A percentile compares a stretch with the other conserved stretches of the same genome.
Conservation (phyloP, 805 yeast species). For the Saturnispora galanensis region DNA sequence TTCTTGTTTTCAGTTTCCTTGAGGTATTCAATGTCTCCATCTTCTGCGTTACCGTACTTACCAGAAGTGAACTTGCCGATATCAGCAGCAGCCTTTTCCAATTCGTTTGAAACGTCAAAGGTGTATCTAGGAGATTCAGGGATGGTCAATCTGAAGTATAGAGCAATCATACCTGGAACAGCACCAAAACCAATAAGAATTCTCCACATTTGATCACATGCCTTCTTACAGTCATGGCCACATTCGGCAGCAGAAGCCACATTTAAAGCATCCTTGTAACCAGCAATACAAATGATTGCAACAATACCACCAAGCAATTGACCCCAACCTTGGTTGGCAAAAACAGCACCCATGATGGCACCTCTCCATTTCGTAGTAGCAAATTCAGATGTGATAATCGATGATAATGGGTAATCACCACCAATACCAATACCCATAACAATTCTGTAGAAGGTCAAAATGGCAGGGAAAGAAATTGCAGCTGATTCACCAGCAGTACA, state of each 20-base stretch:
- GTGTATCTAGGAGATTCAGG: slow-evolving; percentile 93
- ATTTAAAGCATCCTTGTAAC: slow-evolving; percentile 53
- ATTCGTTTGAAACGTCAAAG: slow-evolving; percentile 59
- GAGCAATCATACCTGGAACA: slow-evolving; percentile 77
- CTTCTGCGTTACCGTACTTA: slow-evolving; percentile 39
- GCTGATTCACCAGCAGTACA: slow-evolving; percentile 63
- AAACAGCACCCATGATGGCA: slow-evolving; percentile 93
- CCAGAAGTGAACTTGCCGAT: slow-evolving; percentile 42
- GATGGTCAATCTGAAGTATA: slow-evolving; percentile 86
- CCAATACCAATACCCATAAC: slow-evolving; percentile 95
- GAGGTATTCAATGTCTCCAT: slow-evolving; percentile 34
- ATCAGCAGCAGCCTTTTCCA: slow-evolving; percentile 48
- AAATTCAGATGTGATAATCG: slow-evolving; percentile 88
- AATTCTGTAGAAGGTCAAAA: slow-evolving; percentile 70
- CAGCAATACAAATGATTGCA: slow-evolving; percentile 66
- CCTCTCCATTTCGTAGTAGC: slow-evolving; percentile 96
- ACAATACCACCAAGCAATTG: slow-evolving; percentile 83
- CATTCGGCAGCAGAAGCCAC: slow-evolving; percentile 53
- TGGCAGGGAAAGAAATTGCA: slow-evolving; percentile 64
- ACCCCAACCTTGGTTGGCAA: slow-evolving; percentile 96
- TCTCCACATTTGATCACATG: slow-evolving; percentile 95
- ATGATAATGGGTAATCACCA: slow-evolving; percentile 92
- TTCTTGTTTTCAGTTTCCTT: slow-evolving; percentile 36
- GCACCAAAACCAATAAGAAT: slow-evolving; percentile 80
- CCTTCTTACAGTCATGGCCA: slow-evolving; percentile 56